Base-by-base conservation (phyloP, 768 basidiomycete genomes). In the Naganishia vaughanmartiniae region DNA sequence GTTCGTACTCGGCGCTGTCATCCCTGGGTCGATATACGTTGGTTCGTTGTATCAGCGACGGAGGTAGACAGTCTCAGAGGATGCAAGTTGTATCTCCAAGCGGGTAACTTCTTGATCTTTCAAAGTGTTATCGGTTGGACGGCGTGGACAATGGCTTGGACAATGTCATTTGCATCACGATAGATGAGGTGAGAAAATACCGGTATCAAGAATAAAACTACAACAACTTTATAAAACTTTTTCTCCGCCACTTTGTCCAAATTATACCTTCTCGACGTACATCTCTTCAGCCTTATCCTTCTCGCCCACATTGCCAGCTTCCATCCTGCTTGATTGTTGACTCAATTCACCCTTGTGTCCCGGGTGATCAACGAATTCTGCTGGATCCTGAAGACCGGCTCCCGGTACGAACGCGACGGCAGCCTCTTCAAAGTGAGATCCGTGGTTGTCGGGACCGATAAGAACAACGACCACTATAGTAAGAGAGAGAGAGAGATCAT, bases 381-480 rank as follows among this genome's bases (percentile, higher is more conserved):
- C 36, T 21, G 33, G 33, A 36, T 58, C 57, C 57, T 58, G 57
- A 10, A 58, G 34, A 36, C 57, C 57, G 34, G 57, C 57, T 36
- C 57, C 57, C n/a, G 31, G 36, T 58, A 19, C 21, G 33, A 36
- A 58, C 5, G 30, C 33, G 31, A 58, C 30, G 14, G 57, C 57
- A 17, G 30, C 54, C 54, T 89, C 86, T 83, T 97, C 93, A 76
- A 95, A 97, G 81, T 90, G 90, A 12, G 87, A 84, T 11, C 88
- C 86, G 74, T 90, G 89, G 70, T 89, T 87, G 88, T 89, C 88
- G 0, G 90, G 89, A 3, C 93, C 93, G 68, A 95, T 79, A 73
- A 92, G 82, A 15, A 89, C 89, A 75, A 91, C 85, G 76, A 92
- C 33, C 54, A 95, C 81, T 53, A 91, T 87, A 42, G 17, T 9